Conservation (phyloP, 2,329 filamentous ascomycete genomes). For the Ophiosphaerella herpotricha region DNA sequence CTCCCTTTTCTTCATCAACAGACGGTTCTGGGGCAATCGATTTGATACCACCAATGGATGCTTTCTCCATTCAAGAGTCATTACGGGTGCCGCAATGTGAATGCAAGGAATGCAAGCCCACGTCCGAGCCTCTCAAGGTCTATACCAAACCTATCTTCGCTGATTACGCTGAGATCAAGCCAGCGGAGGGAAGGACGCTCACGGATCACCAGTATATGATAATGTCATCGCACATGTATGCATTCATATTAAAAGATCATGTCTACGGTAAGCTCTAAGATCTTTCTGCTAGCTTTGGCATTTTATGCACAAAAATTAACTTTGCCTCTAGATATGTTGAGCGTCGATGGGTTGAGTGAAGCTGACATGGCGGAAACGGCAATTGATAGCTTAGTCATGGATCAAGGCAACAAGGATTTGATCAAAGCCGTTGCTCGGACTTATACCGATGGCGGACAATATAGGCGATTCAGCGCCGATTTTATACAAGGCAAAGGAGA, state of each 20-base stretch:
- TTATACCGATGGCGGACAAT: too few relatives aligned
- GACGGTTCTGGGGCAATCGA: not conserved
- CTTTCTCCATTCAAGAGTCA: not conserved
- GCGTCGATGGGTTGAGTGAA: too few relatives aligned
- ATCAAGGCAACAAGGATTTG: not conserved
- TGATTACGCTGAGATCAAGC: not conserved
- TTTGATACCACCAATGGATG: not conserved
- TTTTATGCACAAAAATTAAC: too few relatives aligned
- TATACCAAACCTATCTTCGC: not conserved
- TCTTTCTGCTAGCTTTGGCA: too few relatives aligned
- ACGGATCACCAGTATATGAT: not conserved
- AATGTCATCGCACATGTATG: not conserved
- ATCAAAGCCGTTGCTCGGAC: too few relatives aligned
- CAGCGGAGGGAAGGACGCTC: not conserved
- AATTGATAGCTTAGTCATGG: not conserved
- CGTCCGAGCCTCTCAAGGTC: not conserved
- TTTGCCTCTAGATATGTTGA: too few relatives aligned
- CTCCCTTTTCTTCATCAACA: too few relatives aligned
- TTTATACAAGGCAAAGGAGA: slow-evolving; percentile 33
- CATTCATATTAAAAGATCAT: not conserved
- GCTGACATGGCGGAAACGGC: too few relatives aligned
- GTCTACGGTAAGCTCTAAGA: not conserved
- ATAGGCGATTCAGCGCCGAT: slow-evolving; percentile 1
- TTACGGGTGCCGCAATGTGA: slow-evolving; percentile 1
- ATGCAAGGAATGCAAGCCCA: not conserved